Conservation (phyloP, 208 protist genomes). For the Endotrypanum monterogeii region DNA sequence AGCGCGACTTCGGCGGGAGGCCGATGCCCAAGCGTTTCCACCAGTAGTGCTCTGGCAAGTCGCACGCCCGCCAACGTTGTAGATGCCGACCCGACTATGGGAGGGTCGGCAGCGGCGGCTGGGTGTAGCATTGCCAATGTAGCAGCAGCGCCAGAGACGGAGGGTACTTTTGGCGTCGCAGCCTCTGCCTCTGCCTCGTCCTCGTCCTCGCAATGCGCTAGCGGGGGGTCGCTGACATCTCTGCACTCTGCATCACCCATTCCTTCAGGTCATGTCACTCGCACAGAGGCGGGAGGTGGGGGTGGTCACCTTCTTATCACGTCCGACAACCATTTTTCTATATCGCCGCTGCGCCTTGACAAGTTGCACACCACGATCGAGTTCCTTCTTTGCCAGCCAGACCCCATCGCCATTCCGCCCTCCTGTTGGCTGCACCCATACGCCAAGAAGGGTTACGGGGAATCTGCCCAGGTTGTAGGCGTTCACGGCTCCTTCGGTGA, state of each 20-base stretch:
- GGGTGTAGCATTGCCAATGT: background rate
- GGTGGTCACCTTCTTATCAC: constrained; percentile 22
- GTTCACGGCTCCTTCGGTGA: background rate
- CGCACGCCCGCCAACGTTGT: background rate
- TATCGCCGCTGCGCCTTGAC: constrained; percentile 53
- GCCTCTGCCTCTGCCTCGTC: background rate
- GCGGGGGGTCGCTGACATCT: background rate
- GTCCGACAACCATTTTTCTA: constrained; percentile 26
- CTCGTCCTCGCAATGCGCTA: background rate
- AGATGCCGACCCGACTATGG: background rate
- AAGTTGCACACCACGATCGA: constrained; percentile 52
- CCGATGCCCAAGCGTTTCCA: background rate
- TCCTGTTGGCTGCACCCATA: constrained; percentile 31
- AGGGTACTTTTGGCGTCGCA: background rate
- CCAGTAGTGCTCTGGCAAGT: background rate
- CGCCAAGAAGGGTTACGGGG: constrained; percentile 9
- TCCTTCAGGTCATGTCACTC: background rate
- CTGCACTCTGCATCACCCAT: background rate
- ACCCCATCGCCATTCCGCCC: constrained; percentile 40
- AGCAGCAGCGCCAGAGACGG: background rate
- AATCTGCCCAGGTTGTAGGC: background rate
- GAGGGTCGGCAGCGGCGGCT: background rate
- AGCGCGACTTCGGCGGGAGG: too few species aligned
- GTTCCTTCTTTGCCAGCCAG: constrained; percentile 46
- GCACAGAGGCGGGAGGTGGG: constrained; percentile 17